Base-by-base conservation (phyloP, 352 stramenopile species). In the Phytophthora agathidicida region DNA sequence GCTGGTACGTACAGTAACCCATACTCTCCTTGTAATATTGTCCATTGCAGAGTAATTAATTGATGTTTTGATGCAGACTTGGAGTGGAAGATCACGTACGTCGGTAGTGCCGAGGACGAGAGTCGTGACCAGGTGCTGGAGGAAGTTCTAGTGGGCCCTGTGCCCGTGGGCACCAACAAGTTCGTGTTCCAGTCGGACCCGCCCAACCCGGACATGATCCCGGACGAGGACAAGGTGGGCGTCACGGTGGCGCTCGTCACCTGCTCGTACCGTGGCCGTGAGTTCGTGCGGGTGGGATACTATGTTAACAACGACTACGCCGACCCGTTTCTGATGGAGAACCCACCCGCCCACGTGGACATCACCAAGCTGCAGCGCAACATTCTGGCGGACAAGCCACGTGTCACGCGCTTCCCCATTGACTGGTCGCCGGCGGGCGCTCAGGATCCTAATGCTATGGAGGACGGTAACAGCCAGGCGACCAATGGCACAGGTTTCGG, bases 241-340 rank as follows among this genome's bases (percentile, higher is more conserved):
- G 97, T 99, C 7, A 99, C 98, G 0, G 97, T 99, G 11, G 94
- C 99, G 26, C 80, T 99, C 33, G 92, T 99, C 13, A 99, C 97
- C 6, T 99, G 97, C 80, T 97, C 85, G 32, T 99, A 99, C 84
- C 91, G 92, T 49, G 88, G 96, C 50, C 90, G 95, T 22, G 96
- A 99, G 68, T 99, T 99, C 67, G 93, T 99, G 20, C 89, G 97
- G 31, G 84, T 95, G 5, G 84, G 84, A 27, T 99, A 99, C 81
- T 99, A 99, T 77, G 97, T 99, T 20, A 99, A 99, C 72, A 99
- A 99, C 77, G 97, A 99, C 83, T 99, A 99, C 75, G 82, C 84
- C 22, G 92, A 97, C 60, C 90, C 90, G 45, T 89, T 88, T 63
- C 62, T 94, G 68, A 64, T 92, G 8, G 84, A 95, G 54, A 94